These are phyloP conservation scores for Leishmania mexicana DNA, from an alignment of 208 protist genomes.

Conservation along the genomic window DNA sequence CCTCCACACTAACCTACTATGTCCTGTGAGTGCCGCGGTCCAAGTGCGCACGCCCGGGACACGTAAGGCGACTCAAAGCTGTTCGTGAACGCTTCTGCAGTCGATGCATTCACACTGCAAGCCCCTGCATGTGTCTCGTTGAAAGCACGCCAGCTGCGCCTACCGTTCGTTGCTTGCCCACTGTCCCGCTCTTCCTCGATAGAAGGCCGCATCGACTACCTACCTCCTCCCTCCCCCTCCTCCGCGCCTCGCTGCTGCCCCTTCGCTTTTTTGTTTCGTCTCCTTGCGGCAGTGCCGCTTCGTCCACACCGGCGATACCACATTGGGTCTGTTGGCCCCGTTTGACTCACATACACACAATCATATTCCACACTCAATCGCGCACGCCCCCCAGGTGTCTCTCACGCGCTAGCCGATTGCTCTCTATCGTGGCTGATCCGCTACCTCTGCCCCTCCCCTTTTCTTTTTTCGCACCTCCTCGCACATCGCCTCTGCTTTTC, in stretches of 20 bases:
- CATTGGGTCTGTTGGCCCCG: neutral
- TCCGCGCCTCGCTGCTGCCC: neutral
- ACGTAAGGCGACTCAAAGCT: neutral
- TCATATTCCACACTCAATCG: neutral
- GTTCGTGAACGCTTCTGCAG: neutral
- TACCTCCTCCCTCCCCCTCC: too few relatives aligned
- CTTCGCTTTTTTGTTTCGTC: neutral
- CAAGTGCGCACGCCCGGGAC: neutral
- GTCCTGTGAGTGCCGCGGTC: neutral
- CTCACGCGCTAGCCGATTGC: neutral
- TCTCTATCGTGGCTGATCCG: neutral
- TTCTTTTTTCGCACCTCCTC: neutral
- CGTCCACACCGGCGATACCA: neutral
- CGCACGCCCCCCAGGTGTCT: neutral
- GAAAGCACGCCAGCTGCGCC: neutral
- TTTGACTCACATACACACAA: neutral
- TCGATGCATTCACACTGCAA: neutral
- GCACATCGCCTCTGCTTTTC: neutral
- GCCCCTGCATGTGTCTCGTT: too few relatives aligned
- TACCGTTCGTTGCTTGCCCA: neutral
- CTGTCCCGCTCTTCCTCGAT: neutral
- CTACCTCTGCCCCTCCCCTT: neutral
- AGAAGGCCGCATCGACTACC: neutral
- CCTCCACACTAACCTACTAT: neutral
- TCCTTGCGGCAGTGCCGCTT: neutral